Evolutionary conservation across 169 alveolate species (phyloP).

Genomic region (Plasmodium berghei): DNA sequence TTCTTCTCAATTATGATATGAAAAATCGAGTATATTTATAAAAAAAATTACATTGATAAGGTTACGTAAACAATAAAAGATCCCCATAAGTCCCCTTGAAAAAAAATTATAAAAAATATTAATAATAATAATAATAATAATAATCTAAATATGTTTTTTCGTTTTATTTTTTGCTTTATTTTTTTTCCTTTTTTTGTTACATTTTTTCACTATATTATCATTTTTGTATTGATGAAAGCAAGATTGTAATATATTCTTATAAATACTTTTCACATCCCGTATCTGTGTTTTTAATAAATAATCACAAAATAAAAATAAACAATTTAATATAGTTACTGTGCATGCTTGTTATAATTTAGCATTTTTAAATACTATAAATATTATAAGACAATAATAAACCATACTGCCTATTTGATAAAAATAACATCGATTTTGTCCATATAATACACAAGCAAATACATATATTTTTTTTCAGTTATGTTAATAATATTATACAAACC

Average conservation of each 20-base stretch:
- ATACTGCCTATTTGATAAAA: background rate
- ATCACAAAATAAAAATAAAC: slow-evolving; percentile 1
- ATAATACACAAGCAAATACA: background rate
- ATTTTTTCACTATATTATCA: slow-evolving; percentile 60
- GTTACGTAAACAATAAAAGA: slow-evolving; percentile 64
- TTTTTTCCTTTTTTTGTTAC: slow-evolving; percentile 16
- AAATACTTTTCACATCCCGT: slow-evolving; percentile 59
- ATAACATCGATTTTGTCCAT: background rate
- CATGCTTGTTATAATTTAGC: background rate
- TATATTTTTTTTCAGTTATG: background rate
- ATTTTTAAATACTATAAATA: background rate
- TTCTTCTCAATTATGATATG: background rate
- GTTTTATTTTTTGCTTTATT: background rate
- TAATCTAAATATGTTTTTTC: background rate
- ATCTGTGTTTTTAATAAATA: slow-evolving; percentile 24
- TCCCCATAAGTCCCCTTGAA: slow-evolving; percentile 76
- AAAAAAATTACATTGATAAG: slow-evolving; percentile 44
- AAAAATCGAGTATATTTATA: background rate
- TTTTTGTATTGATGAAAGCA: slow-evolving; percentile 68
- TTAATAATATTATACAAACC: slow-evolving; percentile 17
- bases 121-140: slow-evolving; percentile 2
- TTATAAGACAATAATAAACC: background rate
- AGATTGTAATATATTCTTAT: slow-evolving; percentile 36
- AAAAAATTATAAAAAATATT: slow-evolving; percentile 15
- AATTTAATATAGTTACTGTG: background rate